Conservation (phyloP, 148 eudicot genomes). For the Pouteria glomerata region DNA sequence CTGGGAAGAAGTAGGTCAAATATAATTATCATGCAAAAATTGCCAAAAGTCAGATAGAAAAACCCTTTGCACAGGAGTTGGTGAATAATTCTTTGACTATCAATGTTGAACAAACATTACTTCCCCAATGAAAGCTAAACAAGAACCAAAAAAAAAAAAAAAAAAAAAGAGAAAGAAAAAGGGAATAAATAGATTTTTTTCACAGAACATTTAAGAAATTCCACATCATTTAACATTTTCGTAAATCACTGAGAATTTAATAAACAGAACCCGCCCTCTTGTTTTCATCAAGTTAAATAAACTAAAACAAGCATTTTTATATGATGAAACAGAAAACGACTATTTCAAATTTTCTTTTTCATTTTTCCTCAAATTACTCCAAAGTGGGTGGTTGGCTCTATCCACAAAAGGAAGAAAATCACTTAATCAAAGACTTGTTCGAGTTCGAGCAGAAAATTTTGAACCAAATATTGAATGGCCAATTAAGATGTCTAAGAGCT, state of each 20-base stretch:
- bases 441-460: not conserved
- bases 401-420: not conserved
- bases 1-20: slow-evolving; percentile 31
- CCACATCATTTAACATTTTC: not conserved
- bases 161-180: not conserved
- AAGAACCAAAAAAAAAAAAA: not conserved
- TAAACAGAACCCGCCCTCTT: not conserved
- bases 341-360: not conserved
- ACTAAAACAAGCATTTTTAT: not conserved
- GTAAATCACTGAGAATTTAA: not conserved
- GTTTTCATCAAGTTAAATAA: not conserved
- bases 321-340: not conserved
- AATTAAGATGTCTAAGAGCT: slow-evolving; percentile 2
- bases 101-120: not conserved
- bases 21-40: slow-evolving; percentile 8
- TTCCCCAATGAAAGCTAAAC: not conserved
- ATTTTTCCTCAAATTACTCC: not conserved
- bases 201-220: not conserved
- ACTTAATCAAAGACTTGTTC: not conserved
- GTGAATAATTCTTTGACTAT: not conserved
- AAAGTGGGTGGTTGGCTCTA: no score
- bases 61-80: not conserved
- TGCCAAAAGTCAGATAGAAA: not conserved
- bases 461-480: not conserved
- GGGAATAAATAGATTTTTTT: not conserved